Percentiles rank a stretch among this genome's conserved stretches.
These are phyloP conservation scores for Fusarium annulatum DNA, from an alignment of 2,329 filamentous ascomycete species.

Conservation along the genomic window DNA sequence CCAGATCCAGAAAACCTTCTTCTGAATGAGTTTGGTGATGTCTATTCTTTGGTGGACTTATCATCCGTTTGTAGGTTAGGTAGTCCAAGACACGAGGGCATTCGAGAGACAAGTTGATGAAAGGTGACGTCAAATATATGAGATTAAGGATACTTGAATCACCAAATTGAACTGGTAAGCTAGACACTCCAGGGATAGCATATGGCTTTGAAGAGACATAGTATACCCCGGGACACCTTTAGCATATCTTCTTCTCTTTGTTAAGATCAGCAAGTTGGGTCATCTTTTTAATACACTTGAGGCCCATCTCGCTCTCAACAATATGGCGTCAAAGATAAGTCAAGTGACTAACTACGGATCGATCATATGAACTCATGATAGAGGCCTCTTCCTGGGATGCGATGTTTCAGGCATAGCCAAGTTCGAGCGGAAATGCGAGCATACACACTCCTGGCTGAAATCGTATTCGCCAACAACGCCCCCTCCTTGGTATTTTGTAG, in stretches of 20 bases:
- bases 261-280: neutral
- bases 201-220: neutral
- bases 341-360: neutral
- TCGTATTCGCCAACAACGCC: neutral
- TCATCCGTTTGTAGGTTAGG: neutral
- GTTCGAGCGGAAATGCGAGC: neutral
- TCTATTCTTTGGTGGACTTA: neutral
- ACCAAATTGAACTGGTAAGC: neutral
- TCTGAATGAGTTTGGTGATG: neutral
- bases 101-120: neutral
- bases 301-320: neutral
- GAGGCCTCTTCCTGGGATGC: neutral
- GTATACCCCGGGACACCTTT: no score
- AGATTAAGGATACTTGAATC: neutral
- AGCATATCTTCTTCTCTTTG: neutral
- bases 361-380: no score
- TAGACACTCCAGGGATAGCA: no score
- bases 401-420: neutral
- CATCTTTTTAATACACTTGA: neutral
- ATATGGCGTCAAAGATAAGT: neutral
- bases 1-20: no score
- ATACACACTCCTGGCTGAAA: neutral
- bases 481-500: neutral
- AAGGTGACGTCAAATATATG: neutral
- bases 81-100: neutral